Conservation (phyloP, 139 green algal genomes). For the Tetradesmus lagerheimii region DNA sequence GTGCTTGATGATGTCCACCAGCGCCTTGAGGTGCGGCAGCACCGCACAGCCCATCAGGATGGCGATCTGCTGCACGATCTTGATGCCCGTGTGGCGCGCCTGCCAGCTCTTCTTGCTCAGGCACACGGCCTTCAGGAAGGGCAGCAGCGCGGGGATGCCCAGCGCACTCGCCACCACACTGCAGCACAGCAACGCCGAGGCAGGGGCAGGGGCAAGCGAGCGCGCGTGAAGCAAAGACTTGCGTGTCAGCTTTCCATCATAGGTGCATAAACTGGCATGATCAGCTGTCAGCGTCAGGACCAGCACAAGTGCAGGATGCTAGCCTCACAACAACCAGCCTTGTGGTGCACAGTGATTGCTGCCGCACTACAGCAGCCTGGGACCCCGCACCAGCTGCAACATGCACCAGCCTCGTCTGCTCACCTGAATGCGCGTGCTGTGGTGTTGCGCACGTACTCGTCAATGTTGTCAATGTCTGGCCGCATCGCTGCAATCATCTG, state of each 20-base stretch:
- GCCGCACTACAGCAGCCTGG: no score
- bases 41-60: constrained; percentile 98
- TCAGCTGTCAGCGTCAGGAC: no score
- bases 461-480: constrained; percentile 99
- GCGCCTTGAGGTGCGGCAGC: constrained; percentile 94
- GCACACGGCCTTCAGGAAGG: constrained; percentile 99
- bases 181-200: constrained; percentile 61
- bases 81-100: constrained; percentile 98
- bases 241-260: neutral
- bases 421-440: constrained; percentile 81
- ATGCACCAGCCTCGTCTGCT: neutral
- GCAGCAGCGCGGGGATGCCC: constrained; percentile 97
- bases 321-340: no score
- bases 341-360: no score
- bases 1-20: constrained; percentile 99
- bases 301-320: no score
- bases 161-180: constrained; percentile 94
- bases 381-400: no score
- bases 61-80: constrained; percentile 99
- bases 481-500: constrained; percentile 99
- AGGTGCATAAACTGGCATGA: no score
- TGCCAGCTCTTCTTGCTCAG: constrained; percentile 98
- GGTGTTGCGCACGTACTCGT: constrained; percentile 99
- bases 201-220: neutral
- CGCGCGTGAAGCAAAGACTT: neutral